Evolutionary conservation across 106 monocot genomes (phyloP).

Genomic region (Allium fistulosum): DNA sequence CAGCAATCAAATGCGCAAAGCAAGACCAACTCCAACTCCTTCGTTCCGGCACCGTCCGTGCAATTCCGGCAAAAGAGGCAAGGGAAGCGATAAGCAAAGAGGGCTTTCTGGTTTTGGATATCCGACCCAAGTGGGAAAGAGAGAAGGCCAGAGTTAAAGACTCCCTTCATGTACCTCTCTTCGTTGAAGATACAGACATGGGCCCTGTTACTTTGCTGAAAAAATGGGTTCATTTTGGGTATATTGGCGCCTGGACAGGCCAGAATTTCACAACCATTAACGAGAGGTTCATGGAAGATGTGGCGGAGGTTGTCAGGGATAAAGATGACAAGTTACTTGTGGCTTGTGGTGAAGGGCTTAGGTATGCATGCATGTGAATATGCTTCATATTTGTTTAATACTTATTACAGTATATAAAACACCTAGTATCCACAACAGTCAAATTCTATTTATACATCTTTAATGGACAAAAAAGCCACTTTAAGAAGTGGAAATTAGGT

Average conservation of each 20-base stretch:
- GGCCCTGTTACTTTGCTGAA: conserved; percentile 67
- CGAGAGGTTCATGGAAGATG: conserved; percentile 48
- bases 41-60: conserved; percentile 32
- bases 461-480: too few species aligned
- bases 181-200: conserved; percentile 60
- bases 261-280: conserved; percentile 69
- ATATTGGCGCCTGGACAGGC: conserved; percentile 85
- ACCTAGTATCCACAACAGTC: too few species aligned
- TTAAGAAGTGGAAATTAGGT: too few species aligned
- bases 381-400: not conserved
- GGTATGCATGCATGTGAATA: conserved; percentile 19
- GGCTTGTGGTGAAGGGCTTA: conserved; percentile 86
- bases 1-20: not conserved
- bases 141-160: conserved; percentile 54
- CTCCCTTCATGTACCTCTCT: conserved; percentile 76
- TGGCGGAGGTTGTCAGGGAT: conserved; percentile 25
- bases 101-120: conserved; percentile 68
- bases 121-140: conserved; percentile 80
- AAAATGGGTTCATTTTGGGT: conserved; percentile 91
- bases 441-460: too few species aligned
- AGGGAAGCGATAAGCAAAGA: conserved; percentile 19
- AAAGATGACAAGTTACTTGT: conserved; percentile 79
- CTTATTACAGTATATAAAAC: not conserved
- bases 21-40: conserved; percentile 21
- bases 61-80: conserved; percentile 41